These are phyloP conservation scores for Setaria italica DNA, from an alignment of 202 grass and related monocot species.

Conservation along the genomic window DNA sequence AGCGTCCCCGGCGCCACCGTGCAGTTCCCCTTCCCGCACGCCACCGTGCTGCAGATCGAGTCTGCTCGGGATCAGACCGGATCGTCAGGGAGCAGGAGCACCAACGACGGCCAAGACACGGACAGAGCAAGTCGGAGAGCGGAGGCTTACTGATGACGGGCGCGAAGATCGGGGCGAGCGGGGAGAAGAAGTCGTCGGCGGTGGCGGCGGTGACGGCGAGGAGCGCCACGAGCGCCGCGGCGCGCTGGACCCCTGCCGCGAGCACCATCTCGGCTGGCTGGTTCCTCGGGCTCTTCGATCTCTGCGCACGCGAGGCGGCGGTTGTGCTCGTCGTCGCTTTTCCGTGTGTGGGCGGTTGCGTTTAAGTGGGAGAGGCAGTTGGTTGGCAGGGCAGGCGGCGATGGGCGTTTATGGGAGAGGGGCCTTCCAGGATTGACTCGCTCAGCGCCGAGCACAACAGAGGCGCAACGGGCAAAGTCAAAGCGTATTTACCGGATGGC, in stretches of 20 bases:
- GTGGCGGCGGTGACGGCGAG: not conserved
- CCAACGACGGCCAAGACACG: not conserved
- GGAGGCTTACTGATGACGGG: constrained; percentile 63
- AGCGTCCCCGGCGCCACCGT: constrained; percentile 39
- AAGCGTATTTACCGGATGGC: constrained; percentile 2
- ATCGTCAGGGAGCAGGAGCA: not conserved
- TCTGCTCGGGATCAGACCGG: constrained; percentile 37
- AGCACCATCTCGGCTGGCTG: constrained; percentile 24
- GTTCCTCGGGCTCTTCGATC: not conserved
- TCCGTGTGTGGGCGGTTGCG: constrained; percentile 30
- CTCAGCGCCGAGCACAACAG: not conserved
- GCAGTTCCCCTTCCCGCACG: constrained; percentile 87
- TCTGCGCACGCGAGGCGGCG: not conserved
- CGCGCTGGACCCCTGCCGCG: not conserved
- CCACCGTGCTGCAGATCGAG: constrained; percentile 62
- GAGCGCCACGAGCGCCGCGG: constrained; percentile 37
- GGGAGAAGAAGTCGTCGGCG: constrained; percentile 72
- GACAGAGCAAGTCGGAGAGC: not conserved
- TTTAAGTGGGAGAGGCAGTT: constrained; percentile 33
- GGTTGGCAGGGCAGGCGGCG: constrained; percentile 19
- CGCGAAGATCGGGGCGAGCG: constrained; percentile 65
- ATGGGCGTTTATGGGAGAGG: constrained; percentile 19
- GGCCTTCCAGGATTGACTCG: constrained; percentile 35
- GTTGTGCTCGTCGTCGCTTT: not conserved
- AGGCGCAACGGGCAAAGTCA: constrained; percentile 21